Conservation (phyloP, 2,329 filamentous ascomycete genomes). For the Phialophora expanda region DNA sequence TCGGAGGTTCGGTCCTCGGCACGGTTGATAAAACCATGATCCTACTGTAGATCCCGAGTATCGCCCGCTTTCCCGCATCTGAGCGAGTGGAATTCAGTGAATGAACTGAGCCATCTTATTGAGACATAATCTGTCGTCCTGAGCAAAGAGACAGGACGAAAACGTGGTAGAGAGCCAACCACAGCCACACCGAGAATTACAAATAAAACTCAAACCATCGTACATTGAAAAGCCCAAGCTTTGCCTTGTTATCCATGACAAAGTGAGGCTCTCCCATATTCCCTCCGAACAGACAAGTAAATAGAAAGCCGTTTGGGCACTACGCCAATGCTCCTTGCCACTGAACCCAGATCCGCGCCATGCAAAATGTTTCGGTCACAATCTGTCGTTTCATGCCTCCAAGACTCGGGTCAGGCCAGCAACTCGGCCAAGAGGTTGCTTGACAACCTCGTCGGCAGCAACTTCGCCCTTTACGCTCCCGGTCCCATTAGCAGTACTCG, state of each 20-base stretch:
- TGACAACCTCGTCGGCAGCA: conserved; percentile 25
- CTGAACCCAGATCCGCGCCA: conserved; percentile 8
- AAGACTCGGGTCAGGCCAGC: conserved; percentile 31
- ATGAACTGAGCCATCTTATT: conserved; percentile 4
- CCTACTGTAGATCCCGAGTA: too few species aligned
- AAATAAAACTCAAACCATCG: conserved; percentile 7
- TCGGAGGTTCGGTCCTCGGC: too few species aligned
- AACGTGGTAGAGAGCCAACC: neutral
- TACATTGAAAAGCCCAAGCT: neutral
- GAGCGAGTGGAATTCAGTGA: neutral
- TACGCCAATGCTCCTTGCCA: conserved; percentile 22
- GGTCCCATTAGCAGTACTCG: conserved; percentile 17
- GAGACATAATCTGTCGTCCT: neutral
- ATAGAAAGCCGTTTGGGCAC: neutral
- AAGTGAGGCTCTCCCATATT: neutral
- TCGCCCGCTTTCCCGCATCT: neutral
- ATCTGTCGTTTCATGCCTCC: conserved; percentile 25
- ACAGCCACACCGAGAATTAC: conserved; percentile 21
- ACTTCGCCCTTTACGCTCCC: conserved; percentile 28
- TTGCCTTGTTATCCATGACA: neutral
- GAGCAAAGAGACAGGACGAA: conserved; percentile 2
- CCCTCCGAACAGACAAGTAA: neutral
- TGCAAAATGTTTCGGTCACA: conserved; percentile 6
- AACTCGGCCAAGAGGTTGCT: conserved; percentile 23
- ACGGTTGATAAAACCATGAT: too few species aligned